Evolutionary conservation across 1,139 yeast species (phyloP).

Genomic region (Candida sp.): DNA sequence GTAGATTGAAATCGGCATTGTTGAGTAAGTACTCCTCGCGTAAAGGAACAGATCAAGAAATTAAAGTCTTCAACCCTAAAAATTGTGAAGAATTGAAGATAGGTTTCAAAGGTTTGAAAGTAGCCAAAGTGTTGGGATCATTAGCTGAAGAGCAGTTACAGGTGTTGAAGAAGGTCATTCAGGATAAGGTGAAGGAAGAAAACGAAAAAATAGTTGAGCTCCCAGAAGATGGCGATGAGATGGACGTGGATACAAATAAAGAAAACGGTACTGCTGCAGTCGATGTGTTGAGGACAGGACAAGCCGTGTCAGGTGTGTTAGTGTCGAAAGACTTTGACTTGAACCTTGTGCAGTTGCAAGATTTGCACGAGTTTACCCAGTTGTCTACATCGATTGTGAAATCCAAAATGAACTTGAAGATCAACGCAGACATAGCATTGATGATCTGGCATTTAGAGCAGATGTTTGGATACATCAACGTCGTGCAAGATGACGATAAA

Average conservation of each 20-base stretch:
- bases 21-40: constrained; percentile 83
- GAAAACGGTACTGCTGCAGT: constrained; percentile 12
- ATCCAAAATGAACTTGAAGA: constrained; percentile 78
- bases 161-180: constrained; percentile 33
- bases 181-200: constrained; percentile 20
- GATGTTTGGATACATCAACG: constrained; percentile 89
- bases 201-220: constrained; percentile 23
- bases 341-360: constrained; percentile 80
- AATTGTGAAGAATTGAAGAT: constrained; percentile 84
- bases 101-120: constrained; percentile 80
- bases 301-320: constrained; percentile 80
- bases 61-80: constrained; percentile 91
- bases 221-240: constrained; percentile 19
- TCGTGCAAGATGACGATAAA: constrained; percentile 65
- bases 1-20: constrained; percentile 91
- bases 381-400: constrained; percentile 84
- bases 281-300: constrained; percentile 30
- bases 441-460: constrained; percentile 91
- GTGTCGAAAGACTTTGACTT: constrained; percentile 93
- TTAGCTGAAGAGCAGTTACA: constrained; percentile 62
- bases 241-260: constrained; percentile 14
- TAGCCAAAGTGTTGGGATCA: constrained; percentile 85
- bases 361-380: constrained; percentile 88
- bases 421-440: constrained; percentile 81
- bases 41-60: constrained; percentile 89